Percentiles rank a stretch among this genome's conserved stretches.
These are phyloP conservation scores for Trametes coccinea DNA, from an alignment of 768 basidiomycete species.

Conservation along the genomic window DNA sequence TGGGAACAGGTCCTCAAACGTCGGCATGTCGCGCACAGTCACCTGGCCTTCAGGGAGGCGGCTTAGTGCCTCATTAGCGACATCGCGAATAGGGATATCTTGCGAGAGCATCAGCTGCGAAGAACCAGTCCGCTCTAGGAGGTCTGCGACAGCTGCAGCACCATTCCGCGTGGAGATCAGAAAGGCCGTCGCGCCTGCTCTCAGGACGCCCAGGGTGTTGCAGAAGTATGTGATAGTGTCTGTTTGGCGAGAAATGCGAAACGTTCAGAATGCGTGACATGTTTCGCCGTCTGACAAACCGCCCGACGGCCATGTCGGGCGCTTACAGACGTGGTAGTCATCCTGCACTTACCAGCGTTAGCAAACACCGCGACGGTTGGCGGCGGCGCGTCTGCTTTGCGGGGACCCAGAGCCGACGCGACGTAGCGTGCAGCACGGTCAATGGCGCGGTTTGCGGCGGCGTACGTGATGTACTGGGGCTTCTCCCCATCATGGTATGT, in stretches of 20 bases:
- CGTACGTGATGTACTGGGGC: conserved; percentile 23
- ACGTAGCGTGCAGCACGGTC: conserved; percentile 29
- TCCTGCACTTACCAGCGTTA: conserved; percentile 10
- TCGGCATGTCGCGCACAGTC: neutral
- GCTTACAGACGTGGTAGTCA: neutral
- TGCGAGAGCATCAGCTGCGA: conserved; percentile 11
- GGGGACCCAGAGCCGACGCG: neutral
- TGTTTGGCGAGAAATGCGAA: neutral
- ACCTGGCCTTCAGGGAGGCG: conserved; percentile 1
- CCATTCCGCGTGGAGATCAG: conserved; percentile 38
- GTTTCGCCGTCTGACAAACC: neutral
- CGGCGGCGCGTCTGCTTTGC: neutral
- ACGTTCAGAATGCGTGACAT: no score
- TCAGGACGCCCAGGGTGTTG: conserved; percentile 23
- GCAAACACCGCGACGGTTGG: conserved; percentile 31
- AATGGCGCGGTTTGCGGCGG: conserved; percentile 29
- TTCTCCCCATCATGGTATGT: conserved; percentile 27
- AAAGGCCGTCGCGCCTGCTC: conserved; percentile 31
- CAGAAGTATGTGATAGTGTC: conserved; percentile 31
- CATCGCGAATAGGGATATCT: neutral
- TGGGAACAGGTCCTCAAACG: conserved; percentile 14
- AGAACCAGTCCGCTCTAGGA: conserved; percentile 19
- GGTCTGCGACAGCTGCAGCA: conserved; percentile 32
- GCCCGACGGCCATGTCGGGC: neutral
- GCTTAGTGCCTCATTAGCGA: neutral